Percentiles rank a stretch among this genome's conserved stretches.
These are phyloP conservation scores for Fusarium lateritium DNA, from an alignment of 2,329 filamentous ascomycete species.

Conservation along the genomic window DNA sequence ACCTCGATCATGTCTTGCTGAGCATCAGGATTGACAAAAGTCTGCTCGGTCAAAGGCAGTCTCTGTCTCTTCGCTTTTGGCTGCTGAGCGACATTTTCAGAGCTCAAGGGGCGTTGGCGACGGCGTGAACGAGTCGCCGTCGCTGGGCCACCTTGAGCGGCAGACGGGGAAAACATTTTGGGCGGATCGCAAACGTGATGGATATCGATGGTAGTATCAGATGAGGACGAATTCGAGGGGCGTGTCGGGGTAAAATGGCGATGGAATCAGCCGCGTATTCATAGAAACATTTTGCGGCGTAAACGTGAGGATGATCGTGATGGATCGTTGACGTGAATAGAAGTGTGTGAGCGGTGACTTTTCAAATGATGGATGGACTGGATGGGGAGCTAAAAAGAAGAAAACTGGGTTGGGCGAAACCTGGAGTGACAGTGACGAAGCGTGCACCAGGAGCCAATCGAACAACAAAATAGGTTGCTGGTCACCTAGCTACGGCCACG, in stretches of 20 bases:
- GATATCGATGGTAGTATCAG: slow-evolving; percentile 31
- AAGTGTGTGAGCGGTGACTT: slow-evolving; percentile 44
- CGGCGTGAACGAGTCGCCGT: slow-evolving; percentile 73
- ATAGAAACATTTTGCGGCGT: slow-evolving; percentile 50
- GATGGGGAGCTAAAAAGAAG: slow-evolving; percentile 33
- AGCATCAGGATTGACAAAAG: slow-evolving; percentile 66
- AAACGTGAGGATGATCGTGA: slow-evolving; percentile 37
- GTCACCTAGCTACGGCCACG: slow-evolving; percentile 41
- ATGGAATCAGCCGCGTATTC: slow-evolving; percentile 45
- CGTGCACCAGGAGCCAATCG: slow-evolving; percentile 47
- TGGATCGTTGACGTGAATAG: slow-evolving; percentile 38
- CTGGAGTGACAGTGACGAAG: slow-evolving; percentile 49
- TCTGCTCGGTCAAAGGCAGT: slow-evolving; percentile 70
- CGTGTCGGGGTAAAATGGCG: slow-evolving; percentile 40
- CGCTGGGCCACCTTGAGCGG: slow-evolving; percentile 66
- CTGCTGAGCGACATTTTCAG: slow-evolving; percentile 68
- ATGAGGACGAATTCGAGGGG: slow-evolving; percentile 19
- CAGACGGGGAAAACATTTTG: slow-evolving; percentile 73
- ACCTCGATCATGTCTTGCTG: slow-evolving; percentile 69
- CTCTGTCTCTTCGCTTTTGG: slow-evolving; percentile 76
- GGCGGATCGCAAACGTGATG: slow-evolving; percentile 45
- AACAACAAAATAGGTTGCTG: slow-evolving; percentile 45
- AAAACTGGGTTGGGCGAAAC: slow-evolving; percentile 40
- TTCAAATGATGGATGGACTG: slow-evolving; percentile 32
- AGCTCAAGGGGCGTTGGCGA: slow-evolving; percentile 71